Conservation (phyloP, 2,329 filamentous ascomycete genomes). For the Calonectria henricotiae region DNA sequence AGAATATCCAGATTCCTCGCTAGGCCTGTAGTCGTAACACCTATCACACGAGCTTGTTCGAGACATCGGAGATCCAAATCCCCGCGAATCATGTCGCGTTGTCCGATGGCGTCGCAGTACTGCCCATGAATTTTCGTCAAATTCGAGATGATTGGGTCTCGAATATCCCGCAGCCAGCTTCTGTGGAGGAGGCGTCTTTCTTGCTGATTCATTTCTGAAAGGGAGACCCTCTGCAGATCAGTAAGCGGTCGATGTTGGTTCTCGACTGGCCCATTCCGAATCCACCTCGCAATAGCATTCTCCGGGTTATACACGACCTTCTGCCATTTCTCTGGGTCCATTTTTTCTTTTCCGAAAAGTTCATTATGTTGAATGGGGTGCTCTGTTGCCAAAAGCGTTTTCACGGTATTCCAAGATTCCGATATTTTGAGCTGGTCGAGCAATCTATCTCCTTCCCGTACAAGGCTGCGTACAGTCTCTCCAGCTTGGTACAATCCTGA, state of each 20-base stretch:
- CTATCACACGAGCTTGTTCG: slow-evolving; percentile 65
- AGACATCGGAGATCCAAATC: slow-evolving; percentile 10
- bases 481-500: neutral
- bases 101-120: neutral
- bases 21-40: slow-evolving; percentile 74
- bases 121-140: neutral
- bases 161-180: slow-evolving; percentile 2
- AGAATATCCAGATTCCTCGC: slow-evolving; percentile 69
- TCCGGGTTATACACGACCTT: neutral
- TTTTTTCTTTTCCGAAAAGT: neutral
- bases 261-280: neutral
- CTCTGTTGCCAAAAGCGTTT: neutral
- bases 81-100: slow-evolving; percentile 6
- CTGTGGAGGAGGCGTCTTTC: neutral
- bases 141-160: neutral
- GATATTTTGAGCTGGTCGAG: neutral
- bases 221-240: neutral
- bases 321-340: neutral
- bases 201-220: neutral
- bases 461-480: neutral
- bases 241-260: neutral
- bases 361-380: neutral
- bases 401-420: neutral
- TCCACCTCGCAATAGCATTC: neutral
- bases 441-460: neutral